phyloP scores from a whole-genome alignment of 2,329 filamentous ascomycete genomes.

The Fusarium nelsonii region DNA sequence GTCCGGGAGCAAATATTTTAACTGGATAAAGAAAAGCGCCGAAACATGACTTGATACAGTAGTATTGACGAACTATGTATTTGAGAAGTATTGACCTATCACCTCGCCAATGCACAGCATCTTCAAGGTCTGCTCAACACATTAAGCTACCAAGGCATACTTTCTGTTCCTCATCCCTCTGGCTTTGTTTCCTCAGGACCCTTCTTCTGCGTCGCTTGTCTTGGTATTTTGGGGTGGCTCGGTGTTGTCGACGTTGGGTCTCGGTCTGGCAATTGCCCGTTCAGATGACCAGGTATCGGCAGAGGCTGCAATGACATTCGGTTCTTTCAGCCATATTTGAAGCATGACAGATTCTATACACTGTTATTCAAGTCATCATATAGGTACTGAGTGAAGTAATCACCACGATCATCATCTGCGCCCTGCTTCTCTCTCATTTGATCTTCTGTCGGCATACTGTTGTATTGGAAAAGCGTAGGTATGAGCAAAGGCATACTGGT shows the following conservation, averaged over 20 bases:
- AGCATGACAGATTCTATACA: neutral
- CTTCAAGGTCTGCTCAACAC: neutral
- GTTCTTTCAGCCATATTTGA: conserved; percentile 1
- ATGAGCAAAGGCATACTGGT: accelerated
- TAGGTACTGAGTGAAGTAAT: accelerated
- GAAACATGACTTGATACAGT: too few relatives aligned
- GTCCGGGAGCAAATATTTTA: too few relatives aligned
- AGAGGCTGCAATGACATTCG: neutral
- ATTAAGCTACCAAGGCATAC: accelerated
- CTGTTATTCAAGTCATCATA: accelerated
- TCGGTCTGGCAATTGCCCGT: neutral
- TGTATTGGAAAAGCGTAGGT: accelerated
- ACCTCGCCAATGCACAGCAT: too few relatives aligned
- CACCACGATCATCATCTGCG: neutral
- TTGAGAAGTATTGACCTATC: too few relatives aligned
- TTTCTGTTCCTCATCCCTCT: neutral
- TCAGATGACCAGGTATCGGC: conserved; percentile 6
- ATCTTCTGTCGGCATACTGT: neutral
- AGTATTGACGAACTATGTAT: too few relatives aligned
- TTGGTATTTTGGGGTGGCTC: accelerated
- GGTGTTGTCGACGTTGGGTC: neutral
- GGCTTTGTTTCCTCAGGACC: accelerated
- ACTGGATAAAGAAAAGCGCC: too few relatives aligned
- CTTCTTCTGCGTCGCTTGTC: neutral
- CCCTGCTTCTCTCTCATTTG: neutral